Evolutionary conservation across 2,329 filamentous ascomycete species (phyloP).

Genomic region (Knoxdaviesia proteae): DNA sequence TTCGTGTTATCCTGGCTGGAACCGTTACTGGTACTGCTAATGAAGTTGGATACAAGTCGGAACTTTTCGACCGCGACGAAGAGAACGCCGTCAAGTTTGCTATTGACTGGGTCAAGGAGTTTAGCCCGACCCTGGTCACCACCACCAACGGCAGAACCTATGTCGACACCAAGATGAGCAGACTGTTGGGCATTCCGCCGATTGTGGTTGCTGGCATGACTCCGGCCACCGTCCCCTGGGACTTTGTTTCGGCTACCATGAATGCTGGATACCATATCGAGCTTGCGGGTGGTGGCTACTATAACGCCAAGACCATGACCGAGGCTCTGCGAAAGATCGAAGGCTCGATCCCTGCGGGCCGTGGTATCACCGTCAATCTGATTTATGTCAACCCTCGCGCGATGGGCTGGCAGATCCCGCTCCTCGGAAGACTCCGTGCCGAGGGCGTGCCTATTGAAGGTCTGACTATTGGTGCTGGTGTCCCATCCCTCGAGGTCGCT

Average conservation of each 20-base stretch:
- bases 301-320: slow-evolving; percentile 63
- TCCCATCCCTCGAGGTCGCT: slow-evolving; percentile 81
- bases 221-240: slow-evolving; percentile 70
- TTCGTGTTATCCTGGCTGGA: slow-evolving; percentile 86
- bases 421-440: slow-evolving; percentile 58
- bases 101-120: slow-evolving; percentile 93
- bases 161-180: slow-evolving; percentile 92
- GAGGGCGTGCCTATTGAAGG: slow-evolving; percentile 84
- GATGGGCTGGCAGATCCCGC: slow-evolving; percentile 82
- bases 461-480: slow-evolving; percentile 78
- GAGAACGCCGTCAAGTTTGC: slow-evolving; percentile 90
- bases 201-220: slow-evolving; percentile 92
- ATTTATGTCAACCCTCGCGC: slow-evolving; percentile 81
- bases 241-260: slow-evolving; percentile 84
- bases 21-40: slow-evolving; percentile 75
- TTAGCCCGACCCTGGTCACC: slow-evolving; percentile 78
- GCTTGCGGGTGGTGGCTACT: slow-evolving; percentile 77
- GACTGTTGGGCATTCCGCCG: slow-evolving; percentile 64
- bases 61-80: slow-evolving; percentile 90
- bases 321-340: slow-evolving; percentile 71
- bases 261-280: slow-evolving; percentile 90
- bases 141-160: slow-evolving; percentile 77
- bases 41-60: slow-evolving; percentile 93
- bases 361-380: slow-evolving; percentile 73
- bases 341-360: slow-evolving; percentile 60